phyloP scores from a whole-genome alignment of 2,329 filamentous ascomycete species.

The Saccharata proteae region DNA sequence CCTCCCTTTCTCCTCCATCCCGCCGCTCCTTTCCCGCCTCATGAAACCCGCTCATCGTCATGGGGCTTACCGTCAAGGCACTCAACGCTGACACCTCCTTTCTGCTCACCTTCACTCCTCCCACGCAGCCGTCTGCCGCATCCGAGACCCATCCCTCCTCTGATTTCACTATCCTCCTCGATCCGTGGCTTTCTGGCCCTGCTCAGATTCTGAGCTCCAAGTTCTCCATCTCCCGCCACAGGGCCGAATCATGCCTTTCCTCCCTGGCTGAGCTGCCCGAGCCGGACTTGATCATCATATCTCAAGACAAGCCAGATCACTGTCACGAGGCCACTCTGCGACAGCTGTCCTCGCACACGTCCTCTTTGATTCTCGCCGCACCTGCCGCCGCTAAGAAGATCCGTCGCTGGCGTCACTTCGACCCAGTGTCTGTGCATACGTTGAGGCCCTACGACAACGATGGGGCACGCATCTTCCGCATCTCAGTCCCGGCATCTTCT shows the following conservation, averaged over 20 bases:
- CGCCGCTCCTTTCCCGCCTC: too few species aligned
- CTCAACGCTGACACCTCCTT: constrained; percentile 55
- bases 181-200: constrained; percentile 56
- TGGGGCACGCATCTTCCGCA: constrained; percentile 23
- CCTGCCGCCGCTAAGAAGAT: constrained; percentile 54
- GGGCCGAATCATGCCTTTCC: constrained; percentile 42
- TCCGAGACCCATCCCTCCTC: constrained; percentile 29
- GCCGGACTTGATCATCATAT: constrained; percentile 47
- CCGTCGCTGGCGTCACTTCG: constrained; percentile 56
- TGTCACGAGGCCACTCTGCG: constrained; percentile 58
- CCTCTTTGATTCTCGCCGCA: constrained; percentile 54
- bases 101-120: constrained; percentile 49
- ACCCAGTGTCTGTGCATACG: constrained; percentile 32
- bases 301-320: constrained; percentile 54
- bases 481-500: constrained; percentile 43
- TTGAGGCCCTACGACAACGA: constrained; percentile 20
- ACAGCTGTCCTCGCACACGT: constrained; percentile 44
- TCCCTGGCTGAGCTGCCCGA: constrained; percentile 42
- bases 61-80: constrained; percentile 53
- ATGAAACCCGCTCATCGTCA: constrained; percentile 20
- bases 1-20: too few species aligned
- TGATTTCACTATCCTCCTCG: constrained; percentile 55
- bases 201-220: constrained; percentile 48
- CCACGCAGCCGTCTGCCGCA: constrained; percentile 28
- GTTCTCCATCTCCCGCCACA: constrained; percentile 49